Evolutionary conservation across 2,329 filamentous ascomycete species (phyloP), one percentile per base, ranked within the genome.

Genomic region (Exophiala dermatitidis): DNA sequence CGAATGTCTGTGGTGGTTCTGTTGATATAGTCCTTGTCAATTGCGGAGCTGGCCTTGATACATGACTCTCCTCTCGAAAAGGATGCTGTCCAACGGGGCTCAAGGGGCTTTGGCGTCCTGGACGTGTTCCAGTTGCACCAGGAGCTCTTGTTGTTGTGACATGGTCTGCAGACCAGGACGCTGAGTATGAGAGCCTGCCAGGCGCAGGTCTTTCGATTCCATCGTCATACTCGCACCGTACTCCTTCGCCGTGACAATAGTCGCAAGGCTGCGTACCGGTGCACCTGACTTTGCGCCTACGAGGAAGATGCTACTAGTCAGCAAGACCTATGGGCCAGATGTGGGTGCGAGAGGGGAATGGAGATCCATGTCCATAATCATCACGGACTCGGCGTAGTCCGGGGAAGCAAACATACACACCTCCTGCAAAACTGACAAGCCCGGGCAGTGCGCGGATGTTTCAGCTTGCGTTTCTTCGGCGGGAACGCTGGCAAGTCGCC

Each of bases 361-460:
- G 5, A 8, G 32, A 10, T n/a, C 30, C 29, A 34, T 4, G 3
- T 4, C 36, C 9, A 34, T 10, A 41, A 12, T 41, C 37, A 41
- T 19, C 19, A 19, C 19, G 19, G 19, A 19, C 19, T 19, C 19
- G 19, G 19, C 19, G 19, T 19, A 19, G 19, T 19, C 19, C 19
- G 19, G 19, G 19, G 19, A 19, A 19, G 19, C 19, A 19, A 19
- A 19, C 19, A 19, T 19, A 54, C 57, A 40, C 45, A 61, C 60
- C 59, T 61, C 54, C 59, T 55, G 46, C 60, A 62, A 46, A 62
- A 62, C 28, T 41, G 33, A 38, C 60, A 62, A 42, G 60, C 60
- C 46, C 56, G 52, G 4, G 60, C 52, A 10, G 57, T 61, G 38
- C 60, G 57, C 6, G 60, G 60, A 48, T 59, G 60, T 42, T 56